Conservation (phyloP, 768 basidiomycete genomes). For the Zangia roseola region DNA sequence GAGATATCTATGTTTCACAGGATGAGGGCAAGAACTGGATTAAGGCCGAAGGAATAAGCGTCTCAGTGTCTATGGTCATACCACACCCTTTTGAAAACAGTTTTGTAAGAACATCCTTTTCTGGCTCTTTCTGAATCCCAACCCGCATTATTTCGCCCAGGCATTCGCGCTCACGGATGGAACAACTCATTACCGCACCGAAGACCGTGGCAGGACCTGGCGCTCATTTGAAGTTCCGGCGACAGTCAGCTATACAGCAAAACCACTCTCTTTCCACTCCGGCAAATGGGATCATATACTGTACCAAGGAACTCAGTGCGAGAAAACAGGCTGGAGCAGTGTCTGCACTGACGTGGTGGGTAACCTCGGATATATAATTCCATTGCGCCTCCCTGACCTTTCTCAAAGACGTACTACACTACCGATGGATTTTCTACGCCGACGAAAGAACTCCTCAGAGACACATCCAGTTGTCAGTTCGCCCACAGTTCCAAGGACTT, state of each 20-base stretch:
- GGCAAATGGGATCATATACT: constrained; percentile 75
- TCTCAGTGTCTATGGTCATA: constrained; percentile 68
- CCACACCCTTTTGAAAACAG: constrained; percentile 84
- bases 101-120: constrained; percentile 45
- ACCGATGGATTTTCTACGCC: constrained; percentile 72
- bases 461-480: constrained; percentile 82
- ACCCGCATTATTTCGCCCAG: constrained; percentile 38
- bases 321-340: constrained; percentile 48
- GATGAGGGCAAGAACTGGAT: constrained; percentile 84
- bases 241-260: constrained; percentile 37
- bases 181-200: constrained; percentile 83
- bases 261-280: constrained; percentile 87
- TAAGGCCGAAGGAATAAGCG: constrained; percentile 47
- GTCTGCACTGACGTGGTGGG: constrained; percentile 72
- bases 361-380: background rate
- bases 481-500: constrained; percentile 86
- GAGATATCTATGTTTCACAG: constrained; percentile 72
- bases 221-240: constrained; percentile 74
- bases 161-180: constrained; percentile 81
- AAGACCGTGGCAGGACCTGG: constrained; percentile 89
- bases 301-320: constrained; percentile 74
- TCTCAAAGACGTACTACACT: constrained; percentile 83
- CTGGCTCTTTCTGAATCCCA: constrained; percentile 1
- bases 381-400: constrained; percentile 7
- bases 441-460: constrained; percentile 57